Evolutionary conservation across 768 basidiomycete genomes (phyloP).

Genomic region (Hypholoma sublateritium): DNA sequence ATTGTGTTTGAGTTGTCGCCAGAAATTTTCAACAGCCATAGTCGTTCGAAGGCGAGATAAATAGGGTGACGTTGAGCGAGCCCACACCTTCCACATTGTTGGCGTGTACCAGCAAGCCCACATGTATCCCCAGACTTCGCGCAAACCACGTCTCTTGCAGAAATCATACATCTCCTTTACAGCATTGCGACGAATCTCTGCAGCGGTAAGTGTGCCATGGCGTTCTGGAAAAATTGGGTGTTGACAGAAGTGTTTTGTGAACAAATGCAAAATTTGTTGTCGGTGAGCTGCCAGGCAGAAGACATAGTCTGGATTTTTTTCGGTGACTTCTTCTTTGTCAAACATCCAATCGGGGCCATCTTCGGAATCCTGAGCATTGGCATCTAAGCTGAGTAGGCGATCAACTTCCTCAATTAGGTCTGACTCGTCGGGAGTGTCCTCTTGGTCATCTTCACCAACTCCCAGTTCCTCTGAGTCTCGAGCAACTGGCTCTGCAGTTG

Average conservation of each 20-base stretch:
- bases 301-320: conserved; percentile 3
- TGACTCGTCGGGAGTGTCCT: background rate
- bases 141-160: conserved; percentile 25
- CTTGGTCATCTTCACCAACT: background rate
- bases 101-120: conserved; percentile 30
- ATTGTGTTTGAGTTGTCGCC: conserved; percentile 21
- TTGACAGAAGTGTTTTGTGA: conserved; percentile 25
- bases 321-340: conserved; percentile 7
- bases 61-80: conserved; percentile 1
- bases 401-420: background rate
- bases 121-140: conserved; percentile 36
- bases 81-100: conserved; percentile 22
- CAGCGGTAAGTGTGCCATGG: background rate
- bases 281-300: conserved; percentile 11
- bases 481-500: background rate
- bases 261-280: conserved; percentile 14
- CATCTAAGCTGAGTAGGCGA: background rate
- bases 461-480: background rate
- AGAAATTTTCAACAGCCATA: conserved; percentile 25
- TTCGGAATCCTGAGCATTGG: conserved; percentile 6
- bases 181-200: conserved; percentile 22
- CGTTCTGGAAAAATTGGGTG: conserved; percentile 22
- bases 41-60: conserved; percentile 17
- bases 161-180: conserved; percentile 35
- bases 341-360: conserved; percentile 11